These are phyloP conservation scores for Dendrobium chrysotoxum DNA, from an alignment of 106 monocot species.

Conservation along the genomic window DNA sequence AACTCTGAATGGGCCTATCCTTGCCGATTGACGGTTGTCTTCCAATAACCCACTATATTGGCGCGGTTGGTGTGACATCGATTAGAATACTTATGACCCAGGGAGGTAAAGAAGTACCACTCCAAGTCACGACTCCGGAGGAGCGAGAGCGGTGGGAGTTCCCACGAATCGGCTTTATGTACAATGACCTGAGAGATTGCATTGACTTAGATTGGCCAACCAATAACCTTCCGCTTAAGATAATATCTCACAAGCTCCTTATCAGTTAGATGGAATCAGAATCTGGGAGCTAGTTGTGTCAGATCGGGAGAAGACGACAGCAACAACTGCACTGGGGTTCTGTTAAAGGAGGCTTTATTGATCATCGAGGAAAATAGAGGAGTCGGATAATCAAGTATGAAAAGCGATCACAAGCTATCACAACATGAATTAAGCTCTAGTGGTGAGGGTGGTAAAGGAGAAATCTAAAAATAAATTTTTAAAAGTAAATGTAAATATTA, in stretches of 20 bases:
- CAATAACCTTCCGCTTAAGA: conserved; percentile 42
- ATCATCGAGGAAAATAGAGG: not conserved
- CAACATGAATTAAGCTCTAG: too few species aligned
- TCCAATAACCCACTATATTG: conserved; percentile 68
- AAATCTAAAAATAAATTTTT: too few species aligned
- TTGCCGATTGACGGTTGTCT: conserved; percentile 96
- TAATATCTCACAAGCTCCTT: conserved; percentile 74
- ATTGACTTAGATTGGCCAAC: conserved; percentile 35
- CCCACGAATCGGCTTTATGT: conserved; percentile 65
- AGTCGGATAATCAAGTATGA: not conserved
- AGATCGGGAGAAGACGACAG: not conserved
- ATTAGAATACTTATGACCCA: conserved; percentile 66
- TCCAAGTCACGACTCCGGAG: conserved; percentile 61
- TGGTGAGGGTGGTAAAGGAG: too few species aligned
- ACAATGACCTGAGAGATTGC: conserved; percentile 53
- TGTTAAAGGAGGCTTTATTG: not conserved
- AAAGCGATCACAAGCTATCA: too few species aligned
- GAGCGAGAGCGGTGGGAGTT: conserved; percentile 45
- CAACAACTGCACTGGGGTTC: not conserved
- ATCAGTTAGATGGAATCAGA: conserved; percentile 72
- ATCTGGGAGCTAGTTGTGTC: conserved; percentile 44
- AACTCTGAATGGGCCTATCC: conserved; percentile 42
- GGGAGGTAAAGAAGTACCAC: conserved; percentile 83
- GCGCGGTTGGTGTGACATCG: conserved; percentile 61
- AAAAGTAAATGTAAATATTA: too few species aligned